Conservation (phyloP, 768 basidiomycete species). For the Strobilomyces dryophilus region DNA sequence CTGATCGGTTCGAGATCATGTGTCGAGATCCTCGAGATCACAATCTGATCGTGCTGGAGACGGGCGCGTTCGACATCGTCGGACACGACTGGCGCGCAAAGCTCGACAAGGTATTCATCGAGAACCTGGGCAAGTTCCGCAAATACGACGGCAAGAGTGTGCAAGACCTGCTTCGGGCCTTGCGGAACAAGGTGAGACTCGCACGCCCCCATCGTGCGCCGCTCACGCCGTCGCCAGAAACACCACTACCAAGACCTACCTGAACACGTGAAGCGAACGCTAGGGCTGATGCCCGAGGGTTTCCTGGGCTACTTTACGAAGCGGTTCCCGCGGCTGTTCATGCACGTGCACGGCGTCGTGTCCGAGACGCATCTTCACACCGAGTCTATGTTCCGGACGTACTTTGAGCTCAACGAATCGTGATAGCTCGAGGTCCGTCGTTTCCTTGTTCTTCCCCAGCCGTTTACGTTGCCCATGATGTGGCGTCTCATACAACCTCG, state of each 20-base stretch:
- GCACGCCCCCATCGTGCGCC: background rate
- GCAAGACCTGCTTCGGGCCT: slow-evolving; percentile 86
- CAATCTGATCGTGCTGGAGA: slow-evolving; percentile 71
- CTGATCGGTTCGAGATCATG: slow-evolving; percentile 98
- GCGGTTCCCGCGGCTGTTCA: slow-evolving; percentile 86
- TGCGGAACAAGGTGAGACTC: slow-evolving; percentile 84
- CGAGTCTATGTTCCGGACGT: slow-evolving; percentile 89
- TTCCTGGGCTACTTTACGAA: slow-evolving; percentile 91
- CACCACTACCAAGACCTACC: slow-evolving; percentile 98
- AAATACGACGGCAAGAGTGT: slow-evolving; percentile 93
- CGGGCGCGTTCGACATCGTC: slow-evolving; percentile 62
- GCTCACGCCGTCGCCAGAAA: slow-evolving; percentile 53
- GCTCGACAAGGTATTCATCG: slow-evolving; percentile 86
- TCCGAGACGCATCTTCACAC: slow-evolving; percentile 61
- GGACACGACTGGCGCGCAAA: slow-evolving; percentile 88
- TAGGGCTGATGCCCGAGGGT: slow-evolving; percentile 90
- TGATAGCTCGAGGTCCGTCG: slow-evolving; percentile 10
- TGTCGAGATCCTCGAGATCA: slow-evolving; percentile 85
- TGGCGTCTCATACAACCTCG: background rate
- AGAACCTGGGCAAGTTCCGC: slow-evolving; percentile 94
- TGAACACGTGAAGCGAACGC: slow-evolving; percentile 80
- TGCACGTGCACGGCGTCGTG: slow-evolving; percentile 89
- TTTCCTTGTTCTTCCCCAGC: background rate
- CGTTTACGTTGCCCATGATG: background rate
- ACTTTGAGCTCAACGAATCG: slow-evolving; percentile 70